Evolutionary conservation across 2,329 filamentous ascomycete genomes (phyloP).

Genomic region (Scolecobasidium constrictum): DNA sequence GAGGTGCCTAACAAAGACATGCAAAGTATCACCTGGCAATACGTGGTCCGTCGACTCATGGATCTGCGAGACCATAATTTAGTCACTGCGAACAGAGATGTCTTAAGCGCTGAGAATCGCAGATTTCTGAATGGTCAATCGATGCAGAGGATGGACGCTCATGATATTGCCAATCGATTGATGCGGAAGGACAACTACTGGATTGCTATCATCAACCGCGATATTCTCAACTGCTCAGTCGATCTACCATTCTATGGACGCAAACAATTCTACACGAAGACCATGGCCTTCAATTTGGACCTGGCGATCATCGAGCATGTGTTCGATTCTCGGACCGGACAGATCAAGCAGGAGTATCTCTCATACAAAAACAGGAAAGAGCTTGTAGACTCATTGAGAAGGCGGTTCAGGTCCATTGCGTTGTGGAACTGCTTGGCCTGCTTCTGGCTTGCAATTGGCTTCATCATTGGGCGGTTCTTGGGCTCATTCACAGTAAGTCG

Average conservation of each 20-base stretch:
- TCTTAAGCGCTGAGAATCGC: conserved; percentile 46
- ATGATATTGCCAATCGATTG: conserved; percentile 91
- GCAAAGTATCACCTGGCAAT: conserved; percentile 90
- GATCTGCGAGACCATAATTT: conserved; percentile 74
- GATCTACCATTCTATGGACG: conserved; percentile 73
- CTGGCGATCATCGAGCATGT: conserved; percentile 88
- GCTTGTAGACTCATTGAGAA: conserved; percentile 66
- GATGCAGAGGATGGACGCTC: conserved; percentile 87
- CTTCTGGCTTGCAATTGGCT: conserved; percentile 77
- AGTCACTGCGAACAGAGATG: conserved; percentile 51
- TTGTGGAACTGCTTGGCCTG: conserved; percentile 78
- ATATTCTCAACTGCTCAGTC: conserved; percentile 76
- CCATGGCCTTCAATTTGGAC: conserved; percentile 84
- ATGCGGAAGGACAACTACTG: conserved; percentile 97
- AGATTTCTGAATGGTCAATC: conserved; percentile 69
- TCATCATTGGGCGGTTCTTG: conserved; percentile 83
- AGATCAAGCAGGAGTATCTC: conserved; percentile 77
- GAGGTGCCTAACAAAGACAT: conserved; percentile 79
- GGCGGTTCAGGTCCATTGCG: conserved; percentile 72
- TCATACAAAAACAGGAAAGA: conserved; percentile 70
- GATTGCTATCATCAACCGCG: conserved; percentile 95
- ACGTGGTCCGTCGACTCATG: conserved; percentile 78
- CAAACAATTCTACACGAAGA: conserved; percentile 76
- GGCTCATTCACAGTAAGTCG: conserved; percentile 75
- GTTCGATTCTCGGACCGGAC: conserved; percentile 70